phyloP scores from a whole-genome alignment of 179 eudicot genomes.

The Corrigiola litoralis region DNA sequence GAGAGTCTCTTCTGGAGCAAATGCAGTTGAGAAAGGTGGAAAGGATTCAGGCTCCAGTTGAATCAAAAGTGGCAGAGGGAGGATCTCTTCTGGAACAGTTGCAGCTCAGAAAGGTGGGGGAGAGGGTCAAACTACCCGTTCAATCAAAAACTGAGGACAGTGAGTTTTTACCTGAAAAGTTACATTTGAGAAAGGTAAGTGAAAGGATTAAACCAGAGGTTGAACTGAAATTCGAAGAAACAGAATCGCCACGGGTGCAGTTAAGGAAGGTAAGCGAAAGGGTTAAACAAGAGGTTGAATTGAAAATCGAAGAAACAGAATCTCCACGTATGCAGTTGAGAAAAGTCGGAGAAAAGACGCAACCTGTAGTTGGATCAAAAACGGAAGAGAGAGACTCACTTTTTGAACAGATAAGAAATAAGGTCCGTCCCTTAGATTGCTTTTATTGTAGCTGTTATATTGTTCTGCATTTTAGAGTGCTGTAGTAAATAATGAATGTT shows the following conservation, averaged over 20 bases:
- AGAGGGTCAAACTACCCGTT: constrained; percentile 34
- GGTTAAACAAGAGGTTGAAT: constrained; percentile 22
- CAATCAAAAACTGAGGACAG: constrained; percentile 61
- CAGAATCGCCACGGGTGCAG: constrained; percentile 26
- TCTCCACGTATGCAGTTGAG: constrained; percentile 29
- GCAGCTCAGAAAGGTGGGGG: constrained; percentile 37
- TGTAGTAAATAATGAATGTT: not conserved
- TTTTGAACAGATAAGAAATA: constrained; percentile 77
- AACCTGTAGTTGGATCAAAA: constrained; percentile 32
- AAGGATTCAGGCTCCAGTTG: constrained; percentile 29
- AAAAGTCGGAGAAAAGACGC: constrained; percentile 38
- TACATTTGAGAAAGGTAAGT: constrained; percentile 29
- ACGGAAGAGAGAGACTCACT: constrained; percentile 67
- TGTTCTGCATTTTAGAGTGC: not conserved
- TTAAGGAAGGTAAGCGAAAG: constrained; percentile 26
- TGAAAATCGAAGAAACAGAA: constrained; percentile 27
- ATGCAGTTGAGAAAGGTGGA: constrained; percentile 87
- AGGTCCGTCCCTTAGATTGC: constrained; percentile 37
- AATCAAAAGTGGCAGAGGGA: constrained; percentile 19
- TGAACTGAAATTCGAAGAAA: constrained; percentile 32
- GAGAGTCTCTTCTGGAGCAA: constrained; percentile 20
- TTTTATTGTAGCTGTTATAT: not conserved
- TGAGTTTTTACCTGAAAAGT: constrained; percentile 20
- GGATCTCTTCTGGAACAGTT: constrained; percentile 24
- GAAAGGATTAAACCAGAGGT: constrained; percentile 18